Conservation (phyloP, 2,329 filamentous ascomycete species). For the Xylariaceae sp. region DNA sequence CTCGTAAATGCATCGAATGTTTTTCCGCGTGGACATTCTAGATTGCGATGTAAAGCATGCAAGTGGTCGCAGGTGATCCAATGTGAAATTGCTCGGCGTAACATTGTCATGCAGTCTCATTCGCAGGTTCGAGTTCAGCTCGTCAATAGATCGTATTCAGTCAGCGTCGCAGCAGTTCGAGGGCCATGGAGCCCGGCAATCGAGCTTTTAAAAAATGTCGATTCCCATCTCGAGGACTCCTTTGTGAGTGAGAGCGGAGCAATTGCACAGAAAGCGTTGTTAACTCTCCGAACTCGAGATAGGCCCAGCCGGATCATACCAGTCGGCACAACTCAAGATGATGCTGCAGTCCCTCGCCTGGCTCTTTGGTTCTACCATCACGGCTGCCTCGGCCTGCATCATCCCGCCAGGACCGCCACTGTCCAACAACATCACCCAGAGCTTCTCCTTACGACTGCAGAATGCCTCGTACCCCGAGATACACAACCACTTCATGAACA, state of each 20-base stretch:
- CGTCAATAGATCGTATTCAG: background rate
- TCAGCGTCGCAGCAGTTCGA: constrained; percentile 1
- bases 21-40: constrained; percentile 4
- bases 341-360: constrained; percentile 11
- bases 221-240: background rate
- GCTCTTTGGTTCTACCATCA: constrained; percentile 14
- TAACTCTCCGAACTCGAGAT: too few relatives aligned
- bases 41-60: constrained; percentile 19
- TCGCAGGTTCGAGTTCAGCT: constrained; percentile 5
- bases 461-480: constrained; percentile 35
- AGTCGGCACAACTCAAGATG: background rate
- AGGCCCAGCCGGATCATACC: background rate
- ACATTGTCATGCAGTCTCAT: background rate
- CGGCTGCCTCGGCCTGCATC: constrained; percentile 27
- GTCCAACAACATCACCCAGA: constrained; percentile 32
- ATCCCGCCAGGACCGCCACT: constrained; percentile 28
- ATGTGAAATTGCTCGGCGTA: constrained; percentile 8
- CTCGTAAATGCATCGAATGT: background rate
- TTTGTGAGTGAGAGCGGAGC: background rate
- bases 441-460: constrained; percentile 36
- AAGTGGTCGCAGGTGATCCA: constrained; percentile 8
- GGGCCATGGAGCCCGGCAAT: background rate
- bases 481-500: constrained; percentile 35
- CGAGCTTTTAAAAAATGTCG: constrained; percentile 14
- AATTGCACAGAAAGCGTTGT: background rate